phyloP scores from a whole-genome alignment of 2,329 filamentous ascomycete species.

The Alternaria atra region DNA sequence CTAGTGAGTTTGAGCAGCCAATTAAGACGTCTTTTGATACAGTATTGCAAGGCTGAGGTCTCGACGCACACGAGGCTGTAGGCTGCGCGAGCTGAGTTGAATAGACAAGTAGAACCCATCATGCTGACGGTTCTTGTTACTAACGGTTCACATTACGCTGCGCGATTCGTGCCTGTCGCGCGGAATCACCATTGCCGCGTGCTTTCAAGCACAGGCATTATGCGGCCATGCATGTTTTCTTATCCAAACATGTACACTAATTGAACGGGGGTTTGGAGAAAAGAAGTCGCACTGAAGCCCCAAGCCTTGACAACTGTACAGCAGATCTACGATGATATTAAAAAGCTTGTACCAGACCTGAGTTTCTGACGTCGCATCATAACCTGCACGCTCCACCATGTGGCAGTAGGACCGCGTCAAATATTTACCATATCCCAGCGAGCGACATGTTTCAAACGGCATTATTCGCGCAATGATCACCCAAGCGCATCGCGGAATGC shows the following conservation, averaged over 20 bases:
- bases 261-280: neutral
- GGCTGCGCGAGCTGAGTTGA: neutral
- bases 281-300: neutral
- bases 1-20: neutral
- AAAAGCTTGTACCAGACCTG: neutral
- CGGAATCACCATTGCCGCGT: neutral
- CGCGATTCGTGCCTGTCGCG: neutral
- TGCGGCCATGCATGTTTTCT: conserved; percentile 5
- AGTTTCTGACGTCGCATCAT: conserved; percentile 1
- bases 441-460: conserved; percentile 13
- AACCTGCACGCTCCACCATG: conserved; percentile 4
- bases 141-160: neutral
- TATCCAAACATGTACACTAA: conserved; percentile 3
- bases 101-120: neutral
- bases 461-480: conserved; percentile 11
- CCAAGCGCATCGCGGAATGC: neutral
- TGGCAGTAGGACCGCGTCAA: conserved; percentile 8
- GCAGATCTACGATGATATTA: neutral
- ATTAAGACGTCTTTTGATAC: neutral
- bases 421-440: conserved; percentile 9
- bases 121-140: neutral
- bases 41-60: conserved; percentile 9
- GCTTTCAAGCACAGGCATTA: conserved; percentile 2
- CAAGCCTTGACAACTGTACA: neutral
- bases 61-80: neutral